A percentile compares a stretch with the other conserved stretches of the same genome.
Evolutionary conservation across 345 rosid genomes (phyloP).

Genomic region (Arabidopsis arenosa): DNA sequence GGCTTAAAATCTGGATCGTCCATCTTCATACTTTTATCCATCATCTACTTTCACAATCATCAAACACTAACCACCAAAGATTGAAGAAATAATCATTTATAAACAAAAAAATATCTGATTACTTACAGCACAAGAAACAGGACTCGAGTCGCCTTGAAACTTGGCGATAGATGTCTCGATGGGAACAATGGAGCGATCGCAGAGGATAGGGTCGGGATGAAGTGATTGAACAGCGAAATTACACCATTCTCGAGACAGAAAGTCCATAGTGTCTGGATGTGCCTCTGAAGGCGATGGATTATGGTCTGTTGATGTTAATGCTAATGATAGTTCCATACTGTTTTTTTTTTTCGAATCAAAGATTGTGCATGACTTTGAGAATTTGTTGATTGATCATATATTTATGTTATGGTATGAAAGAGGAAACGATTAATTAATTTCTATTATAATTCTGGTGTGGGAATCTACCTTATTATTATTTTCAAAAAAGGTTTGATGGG

Average conservation of each 20-base stretch:
- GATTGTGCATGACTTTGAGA: slow-evolving; percentile 28
- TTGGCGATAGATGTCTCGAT: slow-evolving; percentile 53
- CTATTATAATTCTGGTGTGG: slow-evolving; percentile 34
- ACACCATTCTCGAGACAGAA: slow-evolving; percentile 89
- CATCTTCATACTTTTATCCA: slow-evolving; percentile 60
- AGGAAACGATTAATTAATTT: slow-evolving; percentile 20
- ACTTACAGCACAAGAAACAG: slow-evolving; percentile 63
- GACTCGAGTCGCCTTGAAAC: slow-evolving; percentile 49
- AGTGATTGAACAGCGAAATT: slow-evolving; percentile 84
- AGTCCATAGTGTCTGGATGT: slow-evolving; percentile 90
- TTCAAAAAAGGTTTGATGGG: slow-evolving; percentile 18
- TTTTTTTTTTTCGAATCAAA: neutral
- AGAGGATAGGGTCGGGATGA: slow-evolving; percentile 54
- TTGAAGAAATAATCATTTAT: neutral
- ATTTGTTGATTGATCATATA: slow-evolving; percentile 39
- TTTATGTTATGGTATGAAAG: slow-evolving; percentile 38
- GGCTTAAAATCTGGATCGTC: slow-evolving; percentile 74
- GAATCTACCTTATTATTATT: slow-evolving; percentile 32
- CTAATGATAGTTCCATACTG: slow-evolving; percentile 32
- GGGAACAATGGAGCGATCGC: slow-evolving; percentile 56
- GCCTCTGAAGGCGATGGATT: slow-evolving; percentile 75
- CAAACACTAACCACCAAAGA: slow-evolving; percentile 2
- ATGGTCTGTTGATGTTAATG: slow-evolving; percentile 27
- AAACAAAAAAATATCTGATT: neutral
- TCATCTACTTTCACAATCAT: slow-evolving; percentile 47